A percentile compares a stretch with the other conserved stretches of the same genome.
Conservation (phyloP, 2,329 filamentous ascomycete species). For the Epichloe baconii region DNA sequence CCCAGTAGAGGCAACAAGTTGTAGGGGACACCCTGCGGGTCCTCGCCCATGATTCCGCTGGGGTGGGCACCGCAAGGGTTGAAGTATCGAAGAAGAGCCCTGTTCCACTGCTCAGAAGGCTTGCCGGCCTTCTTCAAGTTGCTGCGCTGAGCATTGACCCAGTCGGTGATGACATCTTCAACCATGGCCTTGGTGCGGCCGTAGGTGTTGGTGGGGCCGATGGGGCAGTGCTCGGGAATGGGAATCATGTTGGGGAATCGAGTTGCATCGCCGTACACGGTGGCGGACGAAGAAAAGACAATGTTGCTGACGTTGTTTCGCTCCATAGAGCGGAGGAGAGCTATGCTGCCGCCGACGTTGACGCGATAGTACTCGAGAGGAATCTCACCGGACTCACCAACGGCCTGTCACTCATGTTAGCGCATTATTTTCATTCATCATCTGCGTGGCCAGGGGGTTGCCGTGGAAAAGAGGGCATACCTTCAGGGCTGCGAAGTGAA, state of each 20-base stretch:
- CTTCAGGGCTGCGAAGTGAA: constrained; percentile 97
- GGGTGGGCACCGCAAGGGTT: constrained; percentile 94
- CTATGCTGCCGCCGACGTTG: constrained; percentile 87
- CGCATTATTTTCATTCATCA: no score
- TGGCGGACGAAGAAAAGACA: constrained; percentile 96
- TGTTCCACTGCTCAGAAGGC: constrained; percentile 75
- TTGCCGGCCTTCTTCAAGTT: constrained; percentile 71
- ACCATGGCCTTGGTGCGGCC: constrained; percentile 92
- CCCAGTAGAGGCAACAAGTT: constrained; percentile 90
- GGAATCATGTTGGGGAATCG: constrained; percentile 97
- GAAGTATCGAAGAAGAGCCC: constrained; percentile 87
- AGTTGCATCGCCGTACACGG: constrained; percentile 95
- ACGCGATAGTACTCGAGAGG: constrained; percentile 96
- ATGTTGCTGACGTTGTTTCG: constrained; percentile 89
- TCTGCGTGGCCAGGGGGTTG: no score
- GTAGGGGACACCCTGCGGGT: constrained; percentile 89
- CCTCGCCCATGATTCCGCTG: constrained; percentile 93
- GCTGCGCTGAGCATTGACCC: constrained; percentile 74
- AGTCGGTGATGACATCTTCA: constrained; percentile 83
- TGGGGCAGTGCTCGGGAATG: constrained; percentile 92
- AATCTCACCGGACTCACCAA: constrained; percentile 87
- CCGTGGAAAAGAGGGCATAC: constrained; percentile 26
- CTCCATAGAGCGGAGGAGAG: constrained; percentile 75
- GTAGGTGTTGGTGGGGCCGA: constrained; percentile 94
- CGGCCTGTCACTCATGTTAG: constrained; percentile 45